Base-by-base conservation (phyloP, 768 basidiomycete species). In the Mycena polygramma region DNA sequence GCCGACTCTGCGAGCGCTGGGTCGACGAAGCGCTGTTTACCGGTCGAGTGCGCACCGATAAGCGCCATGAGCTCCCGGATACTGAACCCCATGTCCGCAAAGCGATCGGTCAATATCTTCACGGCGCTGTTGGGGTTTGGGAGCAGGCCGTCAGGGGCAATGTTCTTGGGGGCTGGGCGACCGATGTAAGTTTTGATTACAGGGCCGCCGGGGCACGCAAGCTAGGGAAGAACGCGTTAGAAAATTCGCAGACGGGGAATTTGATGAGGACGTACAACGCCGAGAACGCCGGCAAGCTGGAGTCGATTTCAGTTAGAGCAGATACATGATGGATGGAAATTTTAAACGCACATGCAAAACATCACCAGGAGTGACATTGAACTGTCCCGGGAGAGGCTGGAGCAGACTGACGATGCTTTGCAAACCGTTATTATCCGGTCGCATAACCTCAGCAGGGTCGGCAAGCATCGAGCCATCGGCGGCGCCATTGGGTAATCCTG, bases 71-170 rank as follows among this genome's bases (percentile, higher is more conserved):
- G 43, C 41, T 73, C 69, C 11, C 69, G 58, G 20, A 57, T 46
- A 17, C 35, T 54, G 68, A 72, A 64, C 5, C 71, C 71, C 71
- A 69, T 69, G 26, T 72, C 71, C 4, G 61, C 62, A 36, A 72
- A 72, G 15, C 71, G 53, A 10, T 58, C 68, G 4, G 62, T 43
- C 24, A 72, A 60, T 5, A 37, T 39, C 13, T 63, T 63, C 15
- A 53, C 52, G 1, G 52, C 13, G 52, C 52, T 53, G 26, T 53
- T 53, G 26, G 52, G 24, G 15, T 53, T 53, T 11, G 52, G 52
- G 17, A 53, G 52, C 8, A 53, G 17, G 26, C 52, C 52, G 26
- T 53, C 52, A 26, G 52, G 52, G 1, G 52, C 52, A 17, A 53
- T 53, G 26, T 30, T 53, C 52, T 53, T 53, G 3, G 52, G 52